Conservation (phyloP, 805 yeast genomes). For the Lachancea dasiensis region DNA sequence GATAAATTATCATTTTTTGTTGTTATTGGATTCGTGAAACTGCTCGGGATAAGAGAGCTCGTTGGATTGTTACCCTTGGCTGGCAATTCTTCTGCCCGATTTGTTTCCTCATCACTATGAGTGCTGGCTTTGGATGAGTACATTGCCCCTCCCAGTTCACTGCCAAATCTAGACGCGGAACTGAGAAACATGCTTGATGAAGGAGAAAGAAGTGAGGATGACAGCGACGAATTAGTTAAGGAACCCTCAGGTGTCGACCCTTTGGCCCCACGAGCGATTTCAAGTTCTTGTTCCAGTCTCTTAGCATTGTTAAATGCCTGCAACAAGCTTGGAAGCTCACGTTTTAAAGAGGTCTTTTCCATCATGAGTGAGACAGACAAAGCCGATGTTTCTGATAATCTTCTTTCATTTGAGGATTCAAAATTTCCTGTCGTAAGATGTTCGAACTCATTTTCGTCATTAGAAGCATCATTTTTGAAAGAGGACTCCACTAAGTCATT, state of each 20-base stretch:
- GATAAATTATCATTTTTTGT: slow-evolving; percentile 7
- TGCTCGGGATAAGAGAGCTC: slow-evolving; percentile 2
- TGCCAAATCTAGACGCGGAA: background rate
- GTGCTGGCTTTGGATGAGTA: slow-evolving; percentile 3
- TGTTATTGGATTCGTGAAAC: slow-evolving; percentile 2
- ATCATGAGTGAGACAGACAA: slow-evolving; percentile 36
- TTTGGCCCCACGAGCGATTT: slow-evolving; percentile 12
- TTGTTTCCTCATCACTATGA: slow-evolving; percentile 4
- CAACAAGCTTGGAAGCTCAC: slow-evolving; percentile 60
- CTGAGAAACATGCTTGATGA: slow-evolving; percentile 4
- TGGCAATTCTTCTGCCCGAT: background rate
- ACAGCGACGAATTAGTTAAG: slow-evolving; percentile 5
- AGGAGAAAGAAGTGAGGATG: slow-evolving; percentile 5
- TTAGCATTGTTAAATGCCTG: slow-evolving; percentile 62
- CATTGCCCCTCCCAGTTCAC: slow-evolving; percentile 1
- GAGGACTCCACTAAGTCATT: slow-evolving; percentile 1
- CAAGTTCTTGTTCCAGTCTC: slow-evolving; percentile 48
- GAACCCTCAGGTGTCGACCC: background rate
- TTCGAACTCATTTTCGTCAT: slow-evolving; percentile 7
- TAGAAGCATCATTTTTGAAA: too few species aligned
- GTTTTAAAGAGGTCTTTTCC: slow-evolving; percentile 50
- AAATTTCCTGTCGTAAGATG: slow-evolving; percentile 1
- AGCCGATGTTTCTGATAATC: slow-evolving; percentile 22
- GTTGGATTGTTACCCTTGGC: background rate
- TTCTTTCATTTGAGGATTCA: slow-evolving; percentile 7